Base-by-base conservation (phyloP, 1,284 basidiomycete species). In the Thelephora terrestris region DNA sequence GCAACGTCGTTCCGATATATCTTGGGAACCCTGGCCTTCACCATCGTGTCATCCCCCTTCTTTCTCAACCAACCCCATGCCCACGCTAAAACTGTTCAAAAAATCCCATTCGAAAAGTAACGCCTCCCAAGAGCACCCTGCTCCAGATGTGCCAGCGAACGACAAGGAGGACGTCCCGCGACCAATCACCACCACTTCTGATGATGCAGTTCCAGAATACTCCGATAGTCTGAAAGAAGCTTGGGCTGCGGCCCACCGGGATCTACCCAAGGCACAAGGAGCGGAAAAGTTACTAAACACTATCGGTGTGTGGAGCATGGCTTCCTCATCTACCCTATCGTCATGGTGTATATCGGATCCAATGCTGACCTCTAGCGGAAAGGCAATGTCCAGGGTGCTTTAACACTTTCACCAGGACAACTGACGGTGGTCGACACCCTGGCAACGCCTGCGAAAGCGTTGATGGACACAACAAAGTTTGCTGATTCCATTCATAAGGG, bases 401-500 rank as follows among this genome's bases (percentile, higher is more conserved):
- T 48, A 27, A 34, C 42, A 10, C 14, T 39, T 35, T 43, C 46
- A 2, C 17, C 44, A 12, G 45, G 21, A n/a, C 44, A 50, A 34
- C 44, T 24, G 17, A 23, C 35, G 14, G 21, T 39, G 7, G 29
- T 47, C n/a, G 9, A 21, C 25, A 46, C 48, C 17, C 34, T 45
- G 35, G 16, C 24, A 2, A 14, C 21, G 14, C 32, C 44, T 9
- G 48, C 40, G 20, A 49, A 49, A 20, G 34, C 18, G 27, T 18
- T 49, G 24, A 34, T 49, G 18, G 37, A 50, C 16, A 18, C 34
- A 7, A 17, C 34, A 5, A n/a, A 24, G 6, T 42, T 46, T 7
- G 43, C 43, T 25, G 27, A 43, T 18, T 32, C 42, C 16, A 51
- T 53, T 16, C 37, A 49, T 17, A 45, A 42, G 1, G 52, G 52